Conservation (phyloP, 2,329 filamentous ascomycete species). For the Xenoacremonium recifei region DNA sequence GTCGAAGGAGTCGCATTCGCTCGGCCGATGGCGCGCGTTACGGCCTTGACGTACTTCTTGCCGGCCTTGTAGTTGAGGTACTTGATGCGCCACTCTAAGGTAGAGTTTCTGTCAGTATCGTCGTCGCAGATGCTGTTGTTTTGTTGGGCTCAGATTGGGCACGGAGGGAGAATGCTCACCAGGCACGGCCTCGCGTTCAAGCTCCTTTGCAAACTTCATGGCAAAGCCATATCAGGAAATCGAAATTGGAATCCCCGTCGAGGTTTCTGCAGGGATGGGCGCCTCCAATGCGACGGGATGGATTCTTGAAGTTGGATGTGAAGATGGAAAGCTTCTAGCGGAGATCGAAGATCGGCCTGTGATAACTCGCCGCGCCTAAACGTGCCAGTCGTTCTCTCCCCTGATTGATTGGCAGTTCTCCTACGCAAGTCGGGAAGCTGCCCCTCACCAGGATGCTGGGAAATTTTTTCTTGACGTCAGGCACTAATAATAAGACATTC, state of each 20-base stretch:
- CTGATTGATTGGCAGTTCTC: too few species aligned
- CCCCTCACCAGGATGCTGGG: neutral
- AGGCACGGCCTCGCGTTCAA: conserved; percentile 84
- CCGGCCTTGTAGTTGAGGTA: conserved; percentile 95
- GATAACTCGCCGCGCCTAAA: neutral
- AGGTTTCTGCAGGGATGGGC: conserved; percentile 9
- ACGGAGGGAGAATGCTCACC: conserved; percentile 43
- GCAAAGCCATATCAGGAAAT: conserved; percentile 15
- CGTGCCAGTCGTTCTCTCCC: too few species aligned
- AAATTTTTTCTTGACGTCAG: neutral
- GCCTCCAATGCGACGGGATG: conserved; percentile 11
- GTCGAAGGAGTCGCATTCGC: conserved; percentile 51
- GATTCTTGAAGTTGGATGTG: neutral
- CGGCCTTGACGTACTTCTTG: conserved; percentile 89
- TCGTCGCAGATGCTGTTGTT: too few species aligned
- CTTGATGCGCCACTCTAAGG: conserved; percentile 89
- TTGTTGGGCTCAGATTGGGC: neutral
- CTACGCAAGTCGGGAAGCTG: too few species aligned
- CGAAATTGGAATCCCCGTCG: too few species aligned
- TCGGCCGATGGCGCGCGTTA: conserved; percentile 69
- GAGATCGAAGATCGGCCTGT: neutral
- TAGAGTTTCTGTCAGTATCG: too few species aligned
- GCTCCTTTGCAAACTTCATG: conserved; percentile 73
- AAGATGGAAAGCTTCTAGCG: neutral
- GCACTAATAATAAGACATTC: too few species aligned